A percentile compares a stretch with the other conserved stretches of the same genome.
Conservation (phyloP, 805 yeast genomes). For the Pichia nanzhaoensis region DNA sequence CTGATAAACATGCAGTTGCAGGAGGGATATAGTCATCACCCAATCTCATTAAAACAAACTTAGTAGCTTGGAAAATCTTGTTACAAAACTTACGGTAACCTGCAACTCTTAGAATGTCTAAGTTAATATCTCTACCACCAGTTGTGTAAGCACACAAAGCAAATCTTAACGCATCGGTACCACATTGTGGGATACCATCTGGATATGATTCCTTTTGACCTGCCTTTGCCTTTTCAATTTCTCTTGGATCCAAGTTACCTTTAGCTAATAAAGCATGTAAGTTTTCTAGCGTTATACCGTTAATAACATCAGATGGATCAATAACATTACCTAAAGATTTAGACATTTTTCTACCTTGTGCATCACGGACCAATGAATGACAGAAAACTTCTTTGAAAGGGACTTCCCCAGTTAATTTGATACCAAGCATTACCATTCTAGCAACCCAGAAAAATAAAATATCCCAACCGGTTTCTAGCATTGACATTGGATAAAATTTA, state of each 20-base stretch:
- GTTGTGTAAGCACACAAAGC: constrained; percentile 98
- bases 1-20: constrained; percentile 49
- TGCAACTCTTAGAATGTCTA: constrained; percentile 93
- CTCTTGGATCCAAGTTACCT: constrained; percentile 89
- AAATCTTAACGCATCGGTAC: constrained; percentile 97
- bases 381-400: constrained; percentile 98
- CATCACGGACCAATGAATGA: constrained; percentile 97
- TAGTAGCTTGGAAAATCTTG: constrained; percentile 98
- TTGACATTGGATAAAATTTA: constrained; percentile 79
- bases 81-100: constrained; percentile 99
- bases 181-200: constrained; percentile 97
- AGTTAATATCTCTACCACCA: constrained; percentile 97
- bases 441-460: constrained; percentile 98
- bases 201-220: constrained; percentile 92
- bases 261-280: constrained; percentile 67
- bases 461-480: constrained; percentile 99
- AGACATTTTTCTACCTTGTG: constrained; percentile 99
- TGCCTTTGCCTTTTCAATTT: constrained; percentile 74
- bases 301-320: constrained; percentile 91
- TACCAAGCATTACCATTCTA: constrained; percentile 88
- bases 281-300: constrained; percentile 74
- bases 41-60: constrained; percentile 87
- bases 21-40: constrained; percentile 88
- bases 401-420: constrained; percentile 81
- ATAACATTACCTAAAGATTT: constrained; percentile 94